Conservation (phyloP, 805 yeast species). For the Yamadazyma ubonensis region DNA sequence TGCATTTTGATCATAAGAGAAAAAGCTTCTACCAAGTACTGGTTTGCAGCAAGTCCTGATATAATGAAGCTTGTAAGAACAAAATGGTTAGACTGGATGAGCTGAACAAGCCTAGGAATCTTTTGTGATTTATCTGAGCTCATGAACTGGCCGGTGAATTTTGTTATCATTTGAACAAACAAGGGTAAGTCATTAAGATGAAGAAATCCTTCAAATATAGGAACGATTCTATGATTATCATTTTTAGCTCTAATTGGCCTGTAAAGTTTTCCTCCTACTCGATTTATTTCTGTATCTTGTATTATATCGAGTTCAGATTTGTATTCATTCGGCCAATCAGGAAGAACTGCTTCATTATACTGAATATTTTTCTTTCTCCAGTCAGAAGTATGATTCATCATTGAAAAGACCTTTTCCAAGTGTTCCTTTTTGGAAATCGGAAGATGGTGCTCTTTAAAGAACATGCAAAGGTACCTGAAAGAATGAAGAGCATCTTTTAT, state of each 20-base stretch:
- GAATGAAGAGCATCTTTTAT: constrained; percentile 22
- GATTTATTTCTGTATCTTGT: constrained; percentile 9
- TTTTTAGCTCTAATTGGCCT: constrained; percentile 25
- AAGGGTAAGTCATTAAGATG: constrained; percentile 31
- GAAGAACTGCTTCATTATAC: constrained; percentile 15
- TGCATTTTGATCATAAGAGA: constrained; percentile 23
- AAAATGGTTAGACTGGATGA: constrained; percentile 26
- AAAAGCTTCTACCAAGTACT: constrained; percentile 25
- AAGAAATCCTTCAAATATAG: constrained; percentile 30
- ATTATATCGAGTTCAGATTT: constrained; percentile 13
- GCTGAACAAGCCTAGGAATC: constrained; percentile 9
- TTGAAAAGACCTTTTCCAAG: constrained; percentile 9
- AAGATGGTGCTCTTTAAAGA: constrained; percentile 22
- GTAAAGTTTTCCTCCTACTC: constrained; percentile 12
- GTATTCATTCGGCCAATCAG: constrained; percentile 7
- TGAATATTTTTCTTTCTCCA: constrained; percentile 26
- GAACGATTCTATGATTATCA: constrained; percentile 16
- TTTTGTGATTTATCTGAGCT: constrained; percentile 12
- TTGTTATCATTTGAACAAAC: constrained; percentile 23
- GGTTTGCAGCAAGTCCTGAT: constrained; percentile 25
- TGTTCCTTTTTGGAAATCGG: constrained; percentile 12
- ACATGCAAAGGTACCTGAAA: constrained; percentile 22
- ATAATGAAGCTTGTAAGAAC: constrained; percentile 27
- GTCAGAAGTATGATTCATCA: constrained; percentile 11
- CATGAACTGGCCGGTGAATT: constrained; percentile 16